These are phyloP conservation scores for Solanum chilense DNA, from an alignment of 257 asterid species.

Conservation along the genomic window DNA sequence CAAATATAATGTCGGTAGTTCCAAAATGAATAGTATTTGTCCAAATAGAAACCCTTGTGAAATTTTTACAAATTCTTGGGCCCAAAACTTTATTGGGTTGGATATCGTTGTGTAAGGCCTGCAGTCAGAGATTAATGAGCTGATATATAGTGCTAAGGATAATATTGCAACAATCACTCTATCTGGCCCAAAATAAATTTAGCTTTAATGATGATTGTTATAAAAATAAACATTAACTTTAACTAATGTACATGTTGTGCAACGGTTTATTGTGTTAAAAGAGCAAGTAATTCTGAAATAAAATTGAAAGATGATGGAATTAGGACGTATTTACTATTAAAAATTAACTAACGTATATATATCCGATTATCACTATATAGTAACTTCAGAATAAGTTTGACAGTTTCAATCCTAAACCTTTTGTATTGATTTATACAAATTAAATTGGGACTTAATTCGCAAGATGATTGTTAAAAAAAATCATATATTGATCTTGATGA, in stretches of 20 bases:
- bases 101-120: background rate
- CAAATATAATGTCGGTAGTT: too few relatives aligned
- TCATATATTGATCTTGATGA: too few relatives aligned
- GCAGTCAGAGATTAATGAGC: too few relatives aligned
- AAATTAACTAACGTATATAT: background rate
- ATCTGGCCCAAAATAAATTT: background rate
- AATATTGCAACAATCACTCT: too few relatives aligned
- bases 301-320: background rate
- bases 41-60: too few relatives aligned
- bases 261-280: background rate
- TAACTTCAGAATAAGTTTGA: background rate
- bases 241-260: background rate
- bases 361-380: too few relatives aligned
- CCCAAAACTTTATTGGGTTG: background rate
- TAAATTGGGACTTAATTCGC: background rate
- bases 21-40: too few relatives aligned
- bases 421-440: background rate
- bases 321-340: background rate
- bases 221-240: background rate
- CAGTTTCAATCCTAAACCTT: background rate
- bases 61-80: background rate
- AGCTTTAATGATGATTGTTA: background rate
- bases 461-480: background rate
- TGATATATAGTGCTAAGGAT: too few relatives aligned
- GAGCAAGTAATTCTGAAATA: background rate